Percentiles rank a stretch among this genome's conserved stretches.
Evolutionary conservation across 257 asterid genomes (phyloP).

Genomic region (Petunia axillaris): DNA sequence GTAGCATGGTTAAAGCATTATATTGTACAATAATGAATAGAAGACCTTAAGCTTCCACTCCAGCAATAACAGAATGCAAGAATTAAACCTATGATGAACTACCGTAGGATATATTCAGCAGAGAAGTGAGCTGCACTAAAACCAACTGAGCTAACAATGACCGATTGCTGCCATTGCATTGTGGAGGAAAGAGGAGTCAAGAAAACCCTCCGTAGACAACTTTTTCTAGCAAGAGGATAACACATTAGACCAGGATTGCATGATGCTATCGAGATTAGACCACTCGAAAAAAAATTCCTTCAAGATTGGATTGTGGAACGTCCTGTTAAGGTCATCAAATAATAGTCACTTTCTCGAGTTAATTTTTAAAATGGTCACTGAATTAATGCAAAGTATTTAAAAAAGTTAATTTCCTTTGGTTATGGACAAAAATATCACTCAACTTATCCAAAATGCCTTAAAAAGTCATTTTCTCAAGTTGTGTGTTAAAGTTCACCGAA

Average conservation of each 20-base stretch:
- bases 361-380: too few relatives aligned
- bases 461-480: too few relatives aligned
- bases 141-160: conserved; percentile 59
- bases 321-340: conserved; percentile 45
- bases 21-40: conserved; percentile 73
- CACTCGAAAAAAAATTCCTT: conserved; percentile 62
- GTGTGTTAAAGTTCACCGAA: too few relatives aligned
- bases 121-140: conserved; percentile 87
- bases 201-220: conserved; percentile 78
- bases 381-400: too few relatives aligned
- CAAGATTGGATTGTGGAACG: conserved; percentile 57
- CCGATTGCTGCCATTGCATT: conserved; percentile 79
- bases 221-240: conserved; percentile 86
- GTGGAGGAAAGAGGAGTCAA: conserved; percentile 65
- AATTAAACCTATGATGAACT: conserved; percentile 58
- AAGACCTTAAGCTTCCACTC: conserved; percentile 73
- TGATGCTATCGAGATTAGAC: conserved; percentile 51
- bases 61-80: conserved; percentile 84
- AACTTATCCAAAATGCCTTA: too few relatives aligned
- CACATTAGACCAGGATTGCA: conserved; percentile 57
- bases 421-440: too few relatives aligned
- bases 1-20: conserved; percentile 49
- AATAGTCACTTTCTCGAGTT: conserved; percentile 1
- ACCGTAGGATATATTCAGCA: conserved; percentile 69
- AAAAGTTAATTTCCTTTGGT: too few relatives aligned